phyloP scores from a whole-genome alignment of 2,329 filamentous ascomycete species.

The Aspergillus pseudoviridinutans region DNA sequence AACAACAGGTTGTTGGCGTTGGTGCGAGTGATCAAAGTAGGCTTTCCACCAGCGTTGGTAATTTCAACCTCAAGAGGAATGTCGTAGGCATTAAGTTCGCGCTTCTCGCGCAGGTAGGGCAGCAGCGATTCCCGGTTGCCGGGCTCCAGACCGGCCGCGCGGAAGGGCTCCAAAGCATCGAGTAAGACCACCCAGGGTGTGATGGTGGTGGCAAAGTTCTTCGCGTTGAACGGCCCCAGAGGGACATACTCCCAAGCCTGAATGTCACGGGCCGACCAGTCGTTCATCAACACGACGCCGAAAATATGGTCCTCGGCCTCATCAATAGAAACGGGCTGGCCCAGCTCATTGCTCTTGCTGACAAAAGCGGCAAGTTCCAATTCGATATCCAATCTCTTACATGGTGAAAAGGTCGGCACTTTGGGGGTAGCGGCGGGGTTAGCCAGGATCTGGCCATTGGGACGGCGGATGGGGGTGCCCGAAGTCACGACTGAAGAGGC shows the following conservation, averaged over 20 bases:
- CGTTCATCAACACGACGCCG: slow-evolving; percentile 77
- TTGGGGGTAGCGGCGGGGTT: slow-evolving; percentile 61
- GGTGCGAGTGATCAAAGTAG: slow-evolving; percentile 57
- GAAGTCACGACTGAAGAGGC: slow-evolving; percentile 72
- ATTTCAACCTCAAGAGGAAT: slow-evolving; percentile 64
- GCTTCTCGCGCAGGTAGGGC: slow-evolving; percentile 62
- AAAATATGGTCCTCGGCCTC: slow-evolving; percentile 70
- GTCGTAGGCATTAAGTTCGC: slow-evolving; percentile 57
- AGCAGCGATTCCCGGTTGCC: slow-evolving; percentile 53
- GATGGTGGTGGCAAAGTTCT: slow-evolving; percentile 78
- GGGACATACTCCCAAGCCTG: slow-evolving; percentile 83
- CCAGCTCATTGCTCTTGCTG: slow-evolving; percentile 60
- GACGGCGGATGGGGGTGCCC: slow-evolving; percentile 68
- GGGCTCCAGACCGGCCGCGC: slow-evolving; percentile 48
- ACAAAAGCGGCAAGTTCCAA: slow-evolving; percentile 76
- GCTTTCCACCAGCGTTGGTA: slow-evolving; percentile 43
- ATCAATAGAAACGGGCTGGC: slow-evolving; percentile 58
- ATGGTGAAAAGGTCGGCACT: slow-evolving; percentile 60
- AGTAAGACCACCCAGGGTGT: slow-evolving; percentile 74
- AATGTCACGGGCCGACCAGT: slow-evolving; percentile 81
- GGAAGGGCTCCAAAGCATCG: slow-evolving; percentile 70
- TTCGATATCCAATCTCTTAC: slow-evolving; percentile 70
- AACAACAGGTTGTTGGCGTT: slow-evolving; percentile 68
- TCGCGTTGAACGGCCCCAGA: slow-evolving; percentile 75
- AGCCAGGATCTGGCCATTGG: slow-evolving; percentile 68